Evolutionary conservation across 208 protist genomes (phyloP), one percentile per base, ranked within the genome.

Genomic region (Wallacemonas rigidus): DNA sequence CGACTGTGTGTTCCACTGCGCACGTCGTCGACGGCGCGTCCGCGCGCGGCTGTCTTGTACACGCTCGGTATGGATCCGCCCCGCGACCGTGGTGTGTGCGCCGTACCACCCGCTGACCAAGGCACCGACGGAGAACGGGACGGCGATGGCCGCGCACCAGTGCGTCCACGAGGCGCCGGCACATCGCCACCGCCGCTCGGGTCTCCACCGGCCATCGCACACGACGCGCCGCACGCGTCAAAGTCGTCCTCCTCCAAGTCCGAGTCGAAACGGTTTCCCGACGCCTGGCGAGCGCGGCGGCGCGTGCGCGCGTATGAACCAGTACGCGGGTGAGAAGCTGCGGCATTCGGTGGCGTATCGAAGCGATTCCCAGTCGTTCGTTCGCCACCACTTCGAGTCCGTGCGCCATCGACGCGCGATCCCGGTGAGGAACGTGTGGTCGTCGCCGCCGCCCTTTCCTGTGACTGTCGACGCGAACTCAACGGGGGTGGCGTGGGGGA

Each of bases 131-230:
- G 60, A 6, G 60, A 65, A 7, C 47, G 60, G 41, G 60, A 65
- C 60, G 17, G 43, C 15, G 60, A 65, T n/a, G 48, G 72, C 2
- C 89, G 81, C 6, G 77, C 82, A 41, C 83, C 86, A 8, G 79
- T 91, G 57, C 81, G 84, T 40, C 80, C 80, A 26, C 76, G 71
- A 35, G 86, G 84, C 2, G 84, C 84, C 2, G 86, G 89, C 1
- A 81, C 87, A 65, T 90, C 86, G 1, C 86, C 83, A 39, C 75
- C 81, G 47, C 72, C 44, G 26, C 26, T 26, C 26, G 26, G 26
- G 26, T 0, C 26, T 26, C 26, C 26, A 26, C 26, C 26, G 63
- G 60, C 45, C 15, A 58, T 14, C 9, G 54, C 9, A 35, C 9
- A 14, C 14, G 15, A 6, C 5, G 15, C 41, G 9, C 9, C 63